These are phyloP conservation scores for Ligustrum vulgare DNA, from an alignment of 257 asterid genomes.

Conservation along the genomic window DNA sequence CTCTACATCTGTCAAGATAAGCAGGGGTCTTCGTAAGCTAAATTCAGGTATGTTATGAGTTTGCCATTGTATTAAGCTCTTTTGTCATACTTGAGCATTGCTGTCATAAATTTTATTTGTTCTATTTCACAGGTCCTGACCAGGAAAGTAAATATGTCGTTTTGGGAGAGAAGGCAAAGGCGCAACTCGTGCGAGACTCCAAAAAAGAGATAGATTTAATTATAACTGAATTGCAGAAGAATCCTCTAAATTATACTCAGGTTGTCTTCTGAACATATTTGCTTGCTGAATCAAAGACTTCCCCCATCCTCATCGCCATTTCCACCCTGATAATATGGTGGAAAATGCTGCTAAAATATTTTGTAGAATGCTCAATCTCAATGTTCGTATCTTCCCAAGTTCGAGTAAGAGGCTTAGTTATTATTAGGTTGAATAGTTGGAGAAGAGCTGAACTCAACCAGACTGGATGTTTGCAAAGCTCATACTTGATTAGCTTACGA, in stretches of 20 bases:
- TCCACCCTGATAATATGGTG: not conserved
- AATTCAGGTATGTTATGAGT: constrained; percentile 45
- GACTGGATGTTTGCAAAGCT: not conserved
- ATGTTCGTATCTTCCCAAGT: not conserved
- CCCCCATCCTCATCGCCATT: not conserved
- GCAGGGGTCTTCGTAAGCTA: constrained; percentile 74
- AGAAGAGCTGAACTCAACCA: not conserved
- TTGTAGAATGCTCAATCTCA: not conserved
- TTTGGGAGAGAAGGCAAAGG: constrained; percentile 97
- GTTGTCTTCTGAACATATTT: constrained; percentile 34
- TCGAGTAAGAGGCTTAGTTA: not conserved
- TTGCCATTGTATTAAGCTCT: constrained; percentile 7
- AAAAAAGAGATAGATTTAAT: constrained; percentile 62
- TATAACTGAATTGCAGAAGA: constrained; percentile 86
- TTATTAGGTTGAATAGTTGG: constrained; percentile 3
- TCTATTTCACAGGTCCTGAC: constrained; percentile 66
- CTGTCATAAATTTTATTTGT: not conserved
- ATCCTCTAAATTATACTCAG: constrained; percentile 96
- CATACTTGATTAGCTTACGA: not conserved
- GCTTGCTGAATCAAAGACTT: not conserved
- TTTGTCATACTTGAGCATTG: constrained; percentile 7
- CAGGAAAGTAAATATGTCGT: constrained; percentile 72
- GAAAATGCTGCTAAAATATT: not conserved
- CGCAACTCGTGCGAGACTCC: constrained; percentile 87
- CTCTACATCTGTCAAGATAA: constrained; percentile 86